phyloP scores from a whole-genome alignment of 768 basidiomycete genomes.

The Collybia sp. region DNA sequence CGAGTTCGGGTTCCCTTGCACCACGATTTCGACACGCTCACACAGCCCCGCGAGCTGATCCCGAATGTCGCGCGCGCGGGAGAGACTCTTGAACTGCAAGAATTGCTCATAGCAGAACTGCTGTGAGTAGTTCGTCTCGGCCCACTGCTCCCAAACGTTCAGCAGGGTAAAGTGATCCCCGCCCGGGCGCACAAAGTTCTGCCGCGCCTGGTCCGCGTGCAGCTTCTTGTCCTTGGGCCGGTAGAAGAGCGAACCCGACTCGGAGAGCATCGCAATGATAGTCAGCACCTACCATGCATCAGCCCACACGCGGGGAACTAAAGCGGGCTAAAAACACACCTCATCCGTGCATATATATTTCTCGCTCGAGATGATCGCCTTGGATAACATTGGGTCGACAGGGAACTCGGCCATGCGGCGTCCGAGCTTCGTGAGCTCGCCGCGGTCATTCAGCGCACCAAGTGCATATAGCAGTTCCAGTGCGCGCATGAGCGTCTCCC shows the following conservation, averaged over 20 bases:
- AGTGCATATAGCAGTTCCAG: constrained; percentile 92
- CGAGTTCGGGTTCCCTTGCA: constrained; percentile 83
- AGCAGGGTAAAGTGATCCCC: constrained; percentile 98
- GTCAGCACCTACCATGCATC: constrained; percentile 67
- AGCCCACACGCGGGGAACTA: not conserved
- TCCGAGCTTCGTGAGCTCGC: constrained; percentile 96
- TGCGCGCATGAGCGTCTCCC: constrained; percentile 94
- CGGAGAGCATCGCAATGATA: constrained; percentile 95
- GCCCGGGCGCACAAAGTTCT: constrained; percentile 93
- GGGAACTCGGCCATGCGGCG: constrained; percentile 99
- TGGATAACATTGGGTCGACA: constrained; percentile 96
- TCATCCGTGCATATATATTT: constrained; percentile 94
- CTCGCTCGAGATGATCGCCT: constrained; percentile 94
- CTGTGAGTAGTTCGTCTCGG: constrained; percentile 94
- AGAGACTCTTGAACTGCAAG: constrained; percentile 91
- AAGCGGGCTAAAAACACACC: constrained; percentile 39
- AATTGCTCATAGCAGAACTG: constrained; percentile 97
- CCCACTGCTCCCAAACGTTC: constrained; percentile 99
- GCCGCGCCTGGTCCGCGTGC: constrained; percentile 95
- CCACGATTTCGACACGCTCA: constrained; percentile 93
- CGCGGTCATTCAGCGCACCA: constrained; percentile 93
- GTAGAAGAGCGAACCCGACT: constrained; percentile 92
- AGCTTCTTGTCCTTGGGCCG: constrained; percentile 98
- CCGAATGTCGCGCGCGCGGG: constrained; percentile 92
- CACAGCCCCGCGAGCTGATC: constrained; percentile 94